Base-by-base conservation (phyloP, 1,284 basidiomycete genomes). In the Ceratorhiza oryzae-sativae region DNA sequence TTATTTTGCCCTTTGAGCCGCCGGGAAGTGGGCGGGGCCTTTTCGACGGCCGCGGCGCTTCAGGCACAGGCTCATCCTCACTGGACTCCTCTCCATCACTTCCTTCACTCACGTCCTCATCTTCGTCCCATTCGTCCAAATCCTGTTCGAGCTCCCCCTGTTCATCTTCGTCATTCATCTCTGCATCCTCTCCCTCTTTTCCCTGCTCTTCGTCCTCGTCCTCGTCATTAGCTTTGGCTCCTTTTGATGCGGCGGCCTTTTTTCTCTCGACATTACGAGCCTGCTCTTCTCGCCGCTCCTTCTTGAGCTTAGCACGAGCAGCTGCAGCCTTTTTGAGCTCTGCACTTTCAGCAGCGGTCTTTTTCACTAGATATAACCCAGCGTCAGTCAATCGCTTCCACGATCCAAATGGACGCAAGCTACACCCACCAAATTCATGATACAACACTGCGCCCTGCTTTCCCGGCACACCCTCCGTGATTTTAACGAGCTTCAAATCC, bases 401-500 rank as follows among this genome's bases (percentile, higher is more conserved):
- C 49, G 51, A 27, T 32, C 23, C 45, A 32, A 18, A 13, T 30
- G 34, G 45, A 25, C 13, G 1, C 46, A 42, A 41, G 48, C 61
- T 23, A 42, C 53, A 61, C 90, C 76, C 75, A 93, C 94, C 90
- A 77, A 95, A 92, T 81, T 93, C 90, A 80, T 98, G 96, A 82
- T 91, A 96, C 53, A 98, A 90, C 0, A 97, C 94, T 75, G 87
- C 86, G 1, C 94, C 92, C 79, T 95, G 93, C 79, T 88, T 92
- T 9, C 94, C 94, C 2, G 94, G 93, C 8, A 94, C 83, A n/a
- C 96, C 95, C 80, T 98, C 96, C 20, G 90, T 88, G 74, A 99
- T 94, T 84, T 99, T 99, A 78, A 98, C 88, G 75, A 99, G 84
- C 76, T 87, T 87, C 76, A 98, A 82, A 81, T 99, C 97, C 88